phyloP scores from a whole-genome alignment of 805 yeast genomes.

The Jamesozyma lodderae region DNA sequence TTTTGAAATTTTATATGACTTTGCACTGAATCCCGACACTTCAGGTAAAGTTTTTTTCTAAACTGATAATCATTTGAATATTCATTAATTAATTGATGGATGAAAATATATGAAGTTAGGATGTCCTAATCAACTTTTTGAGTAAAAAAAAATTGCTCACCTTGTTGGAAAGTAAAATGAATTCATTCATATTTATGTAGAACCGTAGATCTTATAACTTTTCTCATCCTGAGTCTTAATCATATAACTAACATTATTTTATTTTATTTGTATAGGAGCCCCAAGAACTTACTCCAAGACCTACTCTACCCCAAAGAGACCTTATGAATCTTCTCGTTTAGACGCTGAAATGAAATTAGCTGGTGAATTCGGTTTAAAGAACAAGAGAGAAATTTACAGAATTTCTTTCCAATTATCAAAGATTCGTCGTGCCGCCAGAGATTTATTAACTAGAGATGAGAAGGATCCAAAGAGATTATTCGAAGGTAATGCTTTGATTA shows the following conservation, averaged over 20 bases:
- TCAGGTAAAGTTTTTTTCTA: conserved; percentile 35
- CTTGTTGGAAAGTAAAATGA: too few relatives aligned
- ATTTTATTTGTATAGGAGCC: conserved; percentile 51
- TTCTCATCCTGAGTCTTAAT: neutral
- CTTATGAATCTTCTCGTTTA: conserved; percentile 98
- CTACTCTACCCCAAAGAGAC: conserved; percentile 98
- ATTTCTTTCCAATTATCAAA: conserved; percentile 97
- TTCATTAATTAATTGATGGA: too few relatives aligned
- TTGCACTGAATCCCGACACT: conserved; percentile 87
- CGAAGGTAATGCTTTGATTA: conserved; percentile 99
- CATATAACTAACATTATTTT: conserved; percentile 4
- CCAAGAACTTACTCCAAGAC: conserved; percentile 99
- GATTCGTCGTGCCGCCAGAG: conserved; percentile 99
- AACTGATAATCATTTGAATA: too few relatives aligned
- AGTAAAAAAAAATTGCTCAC: too few relatives aligned
- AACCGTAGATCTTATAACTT: neutral
- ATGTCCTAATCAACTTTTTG: too few relatives aligned
- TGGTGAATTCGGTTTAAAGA: conserved; percentile 99
- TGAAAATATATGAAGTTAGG: too few relatives aligned
- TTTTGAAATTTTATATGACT: too few relatives aligned
- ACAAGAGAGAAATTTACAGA: conserved; percentile 99
- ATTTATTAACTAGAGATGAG: conserved; percentile 97
- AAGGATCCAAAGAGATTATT: conserved; percentile 99
- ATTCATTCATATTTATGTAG: conserved; percentile 3
- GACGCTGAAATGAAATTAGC: conserved; percentile 98